A percentile compares a stretch with the other conserved stretches of the same genome.
Conservation (phyloP, 176 grass and related monocot species). For the Rhynchospora breviuscula region DNA sequence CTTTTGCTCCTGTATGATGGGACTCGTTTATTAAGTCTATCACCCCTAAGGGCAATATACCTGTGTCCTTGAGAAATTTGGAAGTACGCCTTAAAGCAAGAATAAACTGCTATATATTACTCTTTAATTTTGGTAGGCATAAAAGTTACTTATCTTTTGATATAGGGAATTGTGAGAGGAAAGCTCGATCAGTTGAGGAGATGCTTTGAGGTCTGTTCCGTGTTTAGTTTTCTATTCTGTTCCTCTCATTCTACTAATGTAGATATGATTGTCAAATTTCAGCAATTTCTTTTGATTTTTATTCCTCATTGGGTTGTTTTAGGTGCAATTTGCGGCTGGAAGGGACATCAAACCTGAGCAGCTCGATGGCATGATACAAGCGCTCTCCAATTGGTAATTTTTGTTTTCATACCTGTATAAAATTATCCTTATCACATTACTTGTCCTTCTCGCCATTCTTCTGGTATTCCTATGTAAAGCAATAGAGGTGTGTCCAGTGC, state of each 20-base stretch:
- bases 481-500: background rate
- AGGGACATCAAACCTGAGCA: conserved; percentile 91
- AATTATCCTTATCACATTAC: background rate
- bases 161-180: conserved; percentile 90
- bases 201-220: conserved; percentile 71
- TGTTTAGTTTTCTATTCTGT: background rate
- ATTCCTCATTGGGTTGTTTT: conserved; percentile 24
- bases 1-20: conserved; percentile 5
- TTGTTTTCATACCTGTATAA: conserved; percentile 26
- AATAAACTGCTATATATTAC: background rate
- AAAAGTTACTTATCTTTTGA: background rate
- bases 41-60: background rate
- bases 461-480: background rate
- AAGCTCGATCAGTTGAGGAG: conserved; percentile 91
- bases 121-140: background rate
- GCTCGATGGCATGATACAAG: conserved; percentile 81
- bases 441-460: background rate
- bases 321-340: conserved; percentile 99
- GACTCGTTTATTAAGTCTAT: background rate
- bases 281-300: background rate
- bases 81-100: background rate
- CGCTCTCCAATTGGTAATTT: conserved; percentile 72
- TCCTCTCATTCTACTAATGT: background rate
- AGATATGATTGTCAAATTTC: background rate
- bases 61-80: background rate